These are phyloP conservation scores for Ramichloridium luteum DNA, from an alignment of 2,329 filamentous ascomycete genomes.

Conservation along the genomic window DNA sequence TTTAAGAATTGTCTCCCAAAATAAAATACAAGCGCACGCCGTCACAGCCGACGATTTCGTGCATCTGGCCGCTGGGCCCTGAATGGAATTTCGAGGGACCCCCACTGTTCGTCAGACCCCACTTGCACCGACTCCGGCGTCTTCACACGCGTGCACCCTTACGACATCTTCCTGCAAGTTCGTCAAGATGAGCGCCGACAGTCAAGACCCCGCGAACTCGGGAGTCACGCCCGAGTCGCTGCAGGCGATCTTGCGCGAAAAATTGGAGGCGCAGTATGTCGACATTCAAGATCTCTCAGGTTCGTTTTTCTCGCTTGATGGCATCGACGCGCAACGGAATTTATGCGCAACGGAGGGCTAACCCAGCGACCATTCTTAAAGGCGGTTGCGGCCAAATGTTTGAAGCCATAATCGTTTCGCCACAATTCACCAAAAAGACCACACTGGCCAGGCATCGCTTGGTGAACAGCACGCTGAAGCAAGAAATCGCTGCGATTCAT, in stretches of 20 bases:
- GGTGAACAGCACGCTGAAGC: constrained; percentile 71
- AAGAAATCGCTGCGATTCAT: constrained; percentile 82
- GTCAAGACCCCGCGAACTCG: constrained; percentile 36
- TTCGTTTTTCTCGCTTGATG: constrained; percentile 33
- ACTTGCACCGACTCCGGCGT: too few species aligned
- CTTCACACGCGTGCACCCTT: too few species aligned
- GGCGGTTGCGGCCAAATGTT: constrained; percentile 61
- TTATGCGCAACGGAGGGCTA: constrained; percentile 1
- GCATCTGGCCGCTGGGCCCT: too few species aligned
- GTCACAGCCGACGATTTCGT: too few species aligned
- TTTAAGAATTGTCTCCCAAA: too few species aligned
- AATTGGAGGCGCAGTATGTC: constrained; percentile 64
- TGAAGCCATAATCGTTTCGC: constrained; percentile 53
- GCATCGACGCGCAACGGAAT: too few species aligned
- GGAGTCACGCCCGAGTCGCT: constrained; percentile 64
- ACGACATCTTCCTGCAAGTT: too few species aligned
- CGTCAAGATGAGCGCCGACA: constrained; percentile 34
- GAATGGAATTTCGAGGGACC: too few species aligned
- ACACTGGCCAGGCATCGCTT: constrained; percentile 76
- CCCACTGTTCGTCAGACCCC: too few species aligned
- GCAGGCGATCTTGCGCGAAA: constrained; percentile 53
- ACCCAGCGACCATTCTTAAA: constrained; percentile 20
- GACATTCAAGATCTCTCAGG: constrained; percentile 88
- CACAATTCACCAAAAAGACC: constrained; percentile 40
- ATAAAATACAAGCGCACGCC: too few species aligned